Evolutionary conservation across 2,329 filamentous ascomycete species (phyloP).

Genomic region (Stemphylium beticola): DNA sequence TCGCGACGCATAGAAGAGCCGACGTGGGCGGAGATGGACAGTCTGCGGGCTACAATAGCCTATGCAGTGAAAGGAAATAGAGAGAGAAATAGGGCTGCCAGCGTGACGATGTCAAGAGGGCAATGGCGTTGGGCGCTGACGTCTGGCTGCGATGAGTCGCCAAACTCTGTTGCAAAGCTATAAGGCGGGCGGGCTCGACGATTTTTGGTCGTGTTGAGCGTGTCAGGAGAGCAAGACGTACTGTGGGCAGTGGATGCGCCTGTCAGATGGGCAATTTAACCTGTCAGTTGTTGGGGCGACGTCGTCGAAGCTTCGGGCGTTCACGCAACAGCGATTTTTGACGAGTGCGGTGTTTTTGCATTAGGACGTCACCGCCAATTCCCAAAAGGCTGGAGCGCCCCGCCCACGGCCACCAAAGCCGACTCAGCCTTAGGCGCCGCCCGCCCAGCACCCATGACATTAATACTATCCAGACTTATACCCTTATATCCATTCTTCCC

Average conservation of each 20-base stretch:
- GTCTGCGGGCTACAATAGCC: slow-evolving; percentile 48
- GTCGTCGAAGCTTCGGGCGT: slow-evolving; percentile 16
- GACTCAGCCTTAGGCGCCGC: neutral
- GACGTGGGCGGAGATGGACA: slow-evolving; percentile 22
- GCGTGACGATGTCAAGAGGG: slow-evolving; percentile 38
- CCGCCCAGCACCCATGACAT: too few species aligned
- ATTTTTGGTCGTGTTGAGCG: too few species aligned
- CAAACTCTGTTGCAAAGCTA: neutral
- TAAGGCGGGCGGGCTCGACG: neutral
- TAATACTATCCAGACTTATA: too few species aligned
- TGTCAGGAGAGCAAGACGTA: slow-evolving; percentile 7
- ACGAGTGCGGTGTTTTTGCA: slow-evolving; percentile 24
- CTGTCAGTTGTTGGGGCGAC: slow-evolving; percentile 9
- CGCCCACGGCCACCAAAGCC: slow-evolving; percentile 7
- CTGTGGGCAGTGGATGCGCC: slow-evolving; percentile 2
- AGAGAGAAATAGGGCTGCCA: slow-evolving; percentile 35
- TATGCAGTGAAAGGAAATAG: slow-evolving; percentile 36
- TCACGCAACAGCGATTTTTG: slow-evolving; percentile 27
- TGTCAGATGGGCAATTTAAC: slow-evolving; percentile 3
- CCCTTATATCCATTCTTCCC: too few species aligned
- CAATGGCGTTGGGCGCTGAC: slow-evolving; percentile 28
- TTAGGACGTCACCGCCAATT: slow-evolving; percentile 24
- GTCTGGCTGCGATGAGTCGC: slow-evolving; percentile 4
- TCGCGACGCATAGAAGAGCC: slow-evolving; percentile 81
- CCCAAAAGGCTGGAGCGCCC: slow-evolving; percentile 17